Conservation (phyloP, 495 filamentous ascomycete genomes). For the Lophiostoma macrostomum region DNA sequence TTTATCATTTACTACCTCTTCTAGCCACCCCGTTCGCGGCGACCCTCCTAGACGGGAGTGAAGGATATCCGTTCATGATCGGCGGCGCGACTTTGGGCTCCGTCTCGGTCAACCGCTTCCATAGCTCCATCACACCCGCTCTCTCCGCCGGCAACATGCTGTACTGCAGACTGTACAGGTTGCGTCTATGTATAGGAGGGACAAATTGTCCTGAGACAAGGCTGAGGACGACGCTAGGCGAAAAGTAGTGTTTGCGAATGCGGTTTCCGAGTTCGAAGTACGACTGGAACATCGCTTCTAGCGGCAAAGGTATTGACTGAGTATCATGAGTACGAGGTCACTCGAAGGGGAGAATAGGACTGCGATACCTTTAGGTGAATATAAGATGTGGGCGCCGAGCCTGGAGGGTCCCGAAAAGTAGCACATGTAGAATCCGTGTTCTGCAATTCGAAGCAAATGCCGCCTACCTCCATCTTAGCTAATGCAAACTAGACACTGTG, state of each 20-base stretch:
- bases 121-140: conserved; percentile 78
- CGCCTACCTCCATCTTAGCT: conserved; percentile 52
- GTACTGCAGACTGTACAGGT: conserved; percentile 95
- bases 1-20: no score
- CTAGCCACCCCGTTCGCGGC: conserved; percentile 1
- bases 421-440: conserved; percentile 55
- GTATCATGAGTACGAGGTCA: conserved; percentile 7
- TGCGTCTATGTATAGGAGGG: conserved; percentile 82
- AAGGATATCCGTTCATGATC: conserved; percentile 9
- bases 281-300: conserved; percentile 89
- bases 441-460: conserved; percentile 86
- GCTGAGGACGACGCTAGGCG: conserved; percentile 79
- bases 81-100: not conserved
- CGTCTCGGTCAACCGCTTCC: conserved; percentile 60
- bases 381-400: conserved; percentile 54
- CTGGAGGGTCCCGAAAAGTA: conserved; percentile 16
- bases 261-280: conserved; percentile 93
- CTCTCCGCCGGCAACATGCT: conserved; percentile 88
- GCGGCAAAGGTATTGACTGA: conserved; percentile 84
- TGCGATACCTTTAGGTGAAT: conserved; percentile 70
- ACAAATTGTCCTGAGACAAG: conserved; percentile 86
- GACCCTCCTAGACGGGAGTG: conserved; percentile 2
- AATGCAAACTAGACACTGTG: not conserved
- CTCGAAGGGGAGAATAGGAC: not conserved
- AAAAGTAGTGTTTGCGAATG: conserved; percentile 91